Base-by-base conservation (phyloP, 306 rosid genomes). In the Notholithocarpus densiflorus region DNA sequence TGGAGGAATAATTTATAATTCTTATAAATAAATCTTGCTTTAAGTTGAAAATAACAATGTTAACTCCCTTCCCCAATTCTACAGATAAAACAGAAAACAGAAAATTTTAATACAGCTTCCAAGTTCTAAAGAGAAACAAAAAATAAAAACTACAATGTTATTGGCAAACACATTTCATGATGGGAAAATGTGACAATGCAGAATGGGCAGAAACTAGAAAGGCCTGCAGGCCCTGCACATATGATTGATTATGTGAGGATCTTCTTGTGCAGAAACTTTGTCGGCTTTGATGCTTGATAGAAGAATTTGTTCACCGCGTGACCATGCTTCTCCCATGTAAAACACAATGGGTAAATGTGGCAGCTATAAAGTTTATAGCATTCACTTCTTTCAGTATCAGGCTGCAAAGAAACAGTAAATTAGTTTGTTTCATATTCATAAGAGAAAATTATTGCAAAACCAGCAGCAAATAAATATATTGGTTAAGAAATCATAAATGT, bases 361-460 rank as follows among this genome's bases (percentile, higher is more conserved):
- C 73, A 32, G 59, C 79, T 29, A 43, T 2, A 34, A 34, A 72
- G 71, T 71, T 74, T 55, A 78, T 45, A 11, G 71, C 74, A 77
- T 55, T 78, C 64, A 56, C 65, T 60, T 76, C 75, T 40, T 75
- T 71, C 56, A 40, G 70, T 14, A 61, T 76, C 82, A 81, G 7
- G 77, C 74, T 80, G 69, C 86, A 84, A 21, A 71, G 31, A 69
- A 53, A 27, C 51, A 15, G 15, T 13, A 18, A 79, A 79, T 11
- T 74, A 13, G n/a, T 13, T 37, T 21, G 75, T 68, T 75, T 72
- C 82, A 34, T 56, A 52, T 74, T 73, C 77, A 20, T 19, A 79
- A 1, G 56, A 40, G 24, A 13, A 69, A 75, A 56, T 48, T 31
- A 71, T 32, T 26, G 10, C 43, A 68, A 7, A 34, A 77, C 62